A percentile compares a stretch with the other conserved stretches of the same genome.
These are phyloP conservation scores for Pythium pyrilobum DNA, from an alignment of 352 stramenopile species.

Conservation along the genomic window DNA sequence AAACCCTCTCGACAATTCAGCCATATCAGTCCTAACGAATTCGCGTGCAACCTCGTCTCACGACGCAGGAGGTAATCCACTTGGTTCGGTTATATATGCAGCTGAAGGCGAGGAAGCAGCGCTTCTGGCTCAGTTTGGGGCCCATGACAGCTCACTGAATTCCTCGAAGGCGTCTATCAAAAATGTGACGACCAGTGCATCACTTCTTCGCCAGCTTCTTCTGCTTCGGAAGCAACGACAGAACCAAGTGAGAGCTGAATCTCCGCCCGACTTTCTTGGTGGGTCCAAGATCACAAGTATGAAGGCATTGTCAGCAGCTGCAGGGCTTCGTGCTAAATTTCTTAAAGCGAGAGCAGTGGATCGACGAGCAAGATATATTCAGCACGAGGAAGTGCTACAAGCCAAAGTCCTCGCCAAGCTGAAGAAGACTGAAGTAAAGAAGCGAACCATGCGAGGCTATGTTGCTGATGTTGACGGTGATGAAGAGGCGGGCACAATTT, in stretches of 20 bases:
- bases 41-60: no score
- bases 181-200: slow-evolving; percentile 10
- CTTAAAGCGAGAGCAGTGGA: slow-evolving; percentile 33
- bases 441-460: neutral
- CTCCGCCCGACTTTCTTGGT: slow-evolving; percentile 28
- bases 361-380: slow-evolving; percentile 14
- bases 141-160: no score
- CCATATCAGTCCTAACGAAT: no score
- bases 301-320: slow-evolving; percentile 28
- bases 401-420: slow-evolving; percentile 15
- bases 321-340: slow-evolving; percentile 45
- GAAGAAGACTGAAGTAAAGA: slow-evolving; percentile 12
- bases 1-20: no score
- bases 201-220: slow-evolving; percentile 33
- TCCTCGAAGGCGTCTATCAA: neutral
- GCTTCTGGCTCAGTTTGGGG: no score
- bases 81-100: no score
- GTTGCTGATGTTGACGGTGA: neutral
- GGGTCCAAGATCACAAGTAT: slow-evolving; percentile 26
- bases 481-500: no score
- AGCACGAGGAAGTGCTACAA: slow-evolving; percentile 23
- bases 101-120: no score
- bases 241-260: slow-evolving; percentile 6
- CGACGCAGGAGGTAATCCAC: no score
- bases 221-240: slow-evolving; percentile 36